Conservation (phyloP, 2,329 filamentous ascomycete genomes). For the Aspergillus hortae region DNA sequence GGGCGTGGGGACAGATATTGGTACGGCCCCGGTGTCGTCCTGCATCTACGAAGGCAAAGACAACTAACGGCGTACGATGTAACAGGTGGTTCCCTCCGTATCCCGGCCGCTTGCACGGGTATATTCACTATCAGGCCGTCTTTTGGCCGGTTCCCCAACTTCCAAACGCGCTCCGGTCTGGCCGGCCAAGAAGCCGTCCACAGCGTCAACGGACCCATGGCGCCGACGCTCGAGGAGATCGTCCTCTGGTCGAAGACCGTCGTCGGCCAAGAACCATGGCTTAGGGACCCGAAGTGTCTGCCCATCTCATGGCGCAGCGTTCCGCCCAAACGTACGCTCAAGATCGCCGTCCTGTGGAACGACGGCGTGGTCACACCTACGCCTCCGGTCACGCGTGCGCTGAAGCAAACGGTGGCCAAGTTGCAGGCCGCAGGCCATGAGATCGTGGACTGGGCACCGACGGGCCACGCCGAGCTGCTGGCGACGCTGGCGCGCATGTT, state of each 20-base stretch:
- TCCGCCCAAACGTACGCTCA: conserved; percentile 35
- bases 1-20: conserved; percentile 41
- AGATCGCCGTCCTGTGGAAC: conserved; percentile 58
- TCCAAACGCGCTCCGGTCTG: conserved; percentile 50
- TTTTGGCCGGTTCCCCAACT: conserved; percentile 39
- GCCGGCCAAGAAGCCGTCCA: conserved; percentile 63
- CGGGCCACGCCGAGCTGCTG: conserved; percentile 8
- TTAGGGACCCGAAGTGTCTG: conserved; percentile 54
- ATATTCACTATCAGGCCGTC: conserved; percentile 40
- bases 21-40: conserved; percentile 4
- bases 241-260: conserved; percentile 53
- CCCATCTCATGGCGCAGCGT: conserved; percentile 54
- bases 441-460: conserved; percentile 33
- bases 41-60: not conserved
- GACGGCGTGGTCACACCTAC: conserved; percentile 62
- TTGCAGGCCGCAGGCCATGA: conserved; percentile 54
- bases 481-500: conserved; percentile 29
- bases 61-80: not conserved
- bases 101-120: conserved; percentile 37
- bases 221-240: conserved; percentile 54
- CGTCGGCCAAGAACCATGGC: conserved; percentile 52
- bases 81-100: conserved; percentile 35
- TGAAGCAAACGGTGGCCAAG: conserved; percentile 49
- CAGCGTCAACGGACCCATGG: conserved; percentile 63
- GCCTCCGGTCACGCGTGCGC: conserved; percentile 58